Evolutionary conservation across 2,329 filamentous ascomycete species (phyloP).

Genomic region (Diaporthe caulivora): DNA sequence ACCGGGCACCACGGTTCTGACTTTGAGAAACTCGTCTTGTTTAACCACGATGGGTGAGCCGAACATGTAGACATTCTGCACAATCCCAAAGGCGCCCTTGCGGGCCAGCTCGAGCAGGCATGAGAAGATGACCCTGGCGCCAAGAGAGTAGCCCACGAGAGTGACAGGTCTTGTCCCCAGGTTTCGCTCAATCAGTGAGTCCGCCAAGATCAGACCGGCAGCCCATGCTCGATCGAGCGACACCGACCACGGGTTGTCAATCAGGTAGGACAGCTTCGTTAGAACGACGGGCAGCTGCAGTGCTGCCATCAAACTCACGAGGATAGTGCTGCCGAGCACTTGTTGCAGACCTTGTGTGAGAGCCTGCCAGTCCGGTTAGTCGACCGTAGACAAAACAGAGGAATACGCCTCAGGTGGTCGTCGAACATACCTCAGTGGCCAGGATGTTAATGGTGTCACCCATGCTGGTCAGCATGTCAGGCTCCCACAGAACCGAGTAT

Average conservation of each 20-base stretch:
- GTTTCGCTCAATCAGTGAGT: conserved; percentile 92
- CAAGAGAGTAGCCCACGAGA: conserved; percentile 93
- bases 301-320: conserved; percentile 91
- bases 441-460: conserved; percentile 99
- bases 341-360: conserved; percentile 97
- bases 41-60: conserved; percentile 93
- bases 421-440: conserved; percentile 84
- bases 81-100: conserved; percentile 84
- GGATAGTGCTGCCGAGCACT: conserved; percentile 89
- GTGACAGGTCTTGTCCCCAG: conserved; percentile 92
- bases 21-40: conserved; percentile 87
- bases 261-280: conserved; percentile 93
- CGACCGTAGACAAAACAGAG: neutral
- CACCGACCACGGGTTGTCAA: conserved; percentile 99
- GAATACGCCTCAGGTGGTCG: conserved; percentile 40
- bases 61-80: conserved; percentile 97
- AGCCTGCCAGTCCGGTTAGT: conserved; percentile 72
- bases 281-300: conserved; percentile 92
- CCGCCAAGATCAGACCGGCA: conserved; percentile 91
- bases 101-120: conserved; percentile 88
- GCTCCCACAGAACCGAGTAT: conserved; percentile 97
- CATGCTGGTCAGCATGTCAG: conserved; percentile 97
- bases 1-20: conserved; percentile 87
- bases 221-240: conserved; percentile 90
- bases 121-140: conserved; percentile 91